A percentile compares a stretch with the other conserved stretches of the same genome.
phyloP scores from a whole-genome alignment of 1,139 yeast species.

The Pichiaceae sp. region DNA sequence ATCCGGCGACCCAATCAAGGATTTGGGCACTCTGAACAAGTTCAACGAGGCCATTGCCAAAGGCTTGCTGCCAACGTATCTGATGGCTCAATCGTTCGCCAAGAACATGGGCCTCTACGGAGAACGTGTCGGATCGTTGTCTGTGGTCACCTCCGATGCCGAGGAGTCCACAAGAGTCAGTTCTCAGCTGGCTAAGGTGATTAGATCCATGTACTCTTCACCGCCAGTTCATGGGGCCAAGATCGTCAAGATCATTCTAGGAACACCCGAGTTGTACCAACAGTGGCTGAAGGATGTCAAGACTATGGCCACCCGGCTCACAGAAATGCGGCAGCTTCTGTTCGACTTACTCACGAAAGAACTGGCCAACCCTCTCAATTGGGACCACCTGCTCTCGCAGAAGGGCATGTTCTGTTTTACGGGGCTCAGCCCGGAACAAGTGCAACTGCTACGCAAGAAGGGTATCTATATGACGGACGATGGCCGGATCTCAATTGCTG shows the following conservation, averaged over 20 bases:
- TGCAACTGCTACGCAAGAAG: slow-evolving; percentile 52
- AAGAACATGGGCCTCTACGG: slow-evolving; percentile 97
- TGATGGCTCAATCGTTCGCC: slow-evolving; percentile 87
- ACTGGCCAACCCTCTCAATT: slow-evolving; percentile 47
- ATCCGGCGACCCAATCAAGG: slow-evolving; percentile 48
- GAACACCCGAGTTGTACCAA: slow-evolving; percentile 48
- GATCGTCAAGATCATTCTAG: slow-evolving; percentile 70
- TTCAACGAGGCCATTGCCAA: slow-evolving; percentile 40
- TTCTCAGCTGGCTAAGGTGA: slow-evolving; percentile 73
- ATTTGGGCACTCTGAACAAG: slow-evolving; percentile 41
- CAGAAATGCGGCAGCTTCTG: slow-evolving; percentile 62
- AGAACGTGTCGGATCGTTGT: slow-evolving; percentile 90
- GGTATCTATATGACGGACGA: slow-evolving; percentile 81
- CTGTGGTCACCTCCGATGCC: slow-evolving; percentile 44
- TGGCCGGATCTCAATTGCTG: slow-evolving; percentile 91
- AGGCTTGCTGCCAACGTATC: slow-evolving; percentile 31
- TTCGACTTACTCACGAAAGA: slow-evolving; percentile 46
- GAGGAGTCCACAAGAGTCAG: slow-evolving; percentile 42
- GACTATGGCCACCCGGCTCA: slow-evolving; percentile 70
- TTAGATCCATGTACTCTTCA: slow-evolving; percentile 83
- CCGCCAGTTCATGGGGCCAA: slow-evolving; percentile 95
- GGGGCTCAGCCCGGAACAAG: slow-evolving; percentile 67
- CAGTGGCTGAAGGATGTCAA: slow-evolving; percentile 79
- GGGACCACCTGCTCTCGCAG: slow-evolving; percentile 84
- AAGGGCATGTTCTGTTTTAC: slow-evolving; percentile 97